Base-by-base conservation (phyloP, 148 eudicot species). In the Heliamphora exappendiculata region DNA sequence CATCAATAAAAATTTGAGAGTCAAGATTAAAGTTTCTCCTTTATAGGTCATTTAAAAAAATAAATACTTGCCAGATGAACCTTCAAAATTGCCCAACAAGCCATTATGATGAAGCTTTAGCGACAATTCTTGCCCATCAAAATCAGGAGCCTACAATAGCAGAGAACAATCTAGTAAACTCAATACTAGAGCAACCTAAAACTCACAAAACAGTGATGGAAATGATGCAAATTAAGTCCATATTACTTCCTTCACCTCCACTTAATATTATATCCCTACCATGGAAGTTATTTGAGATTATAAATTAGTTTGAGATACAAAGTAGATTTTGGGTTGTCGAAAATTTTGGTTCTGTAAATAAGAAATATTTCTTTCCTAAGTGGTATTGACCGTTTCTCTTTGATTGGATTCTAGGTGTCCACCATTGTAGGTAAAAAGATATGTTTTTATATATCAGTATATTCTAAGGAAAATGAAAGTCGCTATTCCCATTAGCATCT, bases 51-150 rank as follows among this genome's bases (percentile, higher is more conserved):
- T 31, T 31, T n/a, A n/a, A 22, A 65, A 26, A 51, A 39, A 67
- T 19, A 49, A 4, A 53, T 66, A 70, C 76, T 87, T 83, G 76
- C 97, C 98, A 76, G 96, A 87, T 72, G 88, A 80, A 26, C 83
- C 88, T 77, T 89, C 83, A 37, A 93, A 72, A 77, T 80, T 86
- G 65, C 97, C 91, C 72, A 93, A 64, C 66, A 79, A 77, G 58
- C 94, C 93, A 73, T 88, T 87, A 67, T 20, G 75, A 71, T 83
- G 81, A 83, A 93, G 89, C 55, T 89, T 83, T 66, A 93, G 75
- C 34, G 91, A 77, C 77, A 91, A 36, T 64, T 84, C 82, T 80
- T 88, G 79, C 78, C 89, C 89, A 69, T 89, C 86, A 59, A 93
- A 84, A 79, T 86, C 91, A 82, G 88, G 87, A 76, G 83, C 75